Evolutionary conservation across 1,284 basidiomycete genomes (phyloP), one percentile per base, ranked within the genome.

Genomic region (Pseudozyma hubeiensis): DNA sequence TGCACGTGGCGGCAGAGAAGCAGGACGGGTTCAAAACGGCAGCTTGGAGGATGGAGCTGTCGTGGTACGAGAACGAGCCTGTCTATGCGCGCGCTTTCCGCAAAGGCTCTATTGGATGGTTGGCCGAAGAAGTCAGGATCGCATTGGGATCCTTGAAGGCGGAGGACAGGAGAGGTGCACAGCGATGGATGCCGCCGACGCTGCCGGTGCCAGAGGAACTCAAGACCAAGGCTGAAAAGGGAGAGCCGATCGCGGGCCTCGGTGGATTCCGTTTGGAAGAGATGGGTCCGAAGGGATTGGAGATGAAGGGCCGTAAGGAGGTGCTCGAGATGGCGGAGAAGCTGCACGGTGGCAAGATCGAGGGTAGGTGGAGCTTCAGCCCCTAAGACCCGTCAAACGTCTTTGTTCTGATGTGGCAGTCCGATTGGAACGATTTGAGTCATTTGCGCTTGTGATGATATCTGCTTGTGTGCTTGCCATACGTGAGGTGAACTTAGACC

Each of bases 211-310:
- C 54, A 1, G 30, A 34, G 2, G 31, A 37, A 7, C 10, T 60
- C 14, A 31, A 60, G 39, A 35, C 33, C 11, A 49, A 56, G 5
- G 41, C n/a, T 1, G 55, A 46, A 2, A 39, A 54, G 7, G 51
- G 13, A 7, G 50, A 49, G 13, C 49, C 50, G 7, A 30, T 68
- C 9, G 34, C 64, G 17, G 72, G 58, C 0, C 19, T 67, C 2
- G 75, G 64, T 0, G 72, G 75, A 10, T 75, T 67, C 55, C 55
- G 72, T 6, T 45, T 77, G 51, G 73, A 75, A 56, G 75, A 77
- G 43, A 33, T 67, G 64, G 75, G 75, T 5, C 72, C 75, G 2
- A 72, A 69, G 46, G 75, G 72, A 0, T 44, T 77, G 24, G 72
- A 75, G 51, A 16, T 57, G 14, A 67, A 67, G 33, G 75, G 75